Evolutionary conservation across 257 asterid species (phyloP).

Genomic region (Solanum commersonii): DNA sequence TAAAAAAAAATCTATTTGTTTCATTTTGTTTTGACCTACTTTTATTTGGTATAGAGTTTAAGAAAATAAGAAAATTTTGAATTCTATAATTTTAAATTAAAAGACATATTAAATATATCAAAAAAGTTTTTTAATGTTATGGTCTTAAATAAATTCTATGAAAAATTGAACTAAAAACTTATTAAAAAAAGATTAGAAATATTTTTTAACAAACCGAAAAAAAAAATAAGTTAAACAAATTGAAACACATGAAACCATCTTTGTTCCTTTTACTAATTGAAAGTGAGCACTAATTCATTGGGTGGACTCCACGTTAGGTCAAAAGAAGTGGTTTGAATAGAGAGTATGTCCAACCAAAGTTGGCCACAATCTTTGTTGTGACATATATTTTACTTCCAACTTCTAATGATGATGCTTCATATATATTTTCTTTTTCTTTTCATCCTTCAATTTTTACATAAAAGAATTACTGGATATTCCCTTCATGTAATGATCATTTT

Average conservation of each 20-base stretch:
- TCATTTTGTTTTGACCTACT: too few relatives aligned
- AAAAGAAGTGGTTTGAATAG: slow-evolving; percentile 7
- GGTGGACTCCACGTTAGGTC: slow-evolving; percentile 17
- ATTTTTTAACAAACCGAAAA: too few relatives aligned
- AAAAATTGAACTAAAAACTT: too few relatives aligned
- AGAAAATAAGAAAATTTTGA: too few relatives aligned
- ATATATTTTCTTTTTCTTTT: not conserved
- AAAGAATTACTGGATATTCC: not conserved
- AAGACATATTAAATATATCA: too few relatives aligned
- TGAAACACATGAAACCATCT: not conserved
- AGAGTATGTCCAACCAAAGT: slow-evolving; percentile 16
- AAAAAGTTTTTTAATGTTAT: too few relatives aligned
- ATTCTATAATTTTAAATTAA: too few relatives aligned
- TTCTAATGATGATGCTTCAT: slow-evolving; percentile 35
- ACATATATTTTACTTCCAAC: slow-evolving; percentile 23
- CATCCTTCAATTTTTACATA: slow-evolving; percentile 4
- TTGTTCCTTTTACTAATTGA: not conserved
- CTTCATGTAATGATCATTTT: slow-evolving; percentile 12
- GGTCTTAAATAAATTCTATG: not conserved
- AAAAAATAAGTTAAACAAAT: not conserved
- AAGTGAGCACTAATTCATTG: not conserved
- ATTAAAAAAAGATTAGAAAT: too few relatives aligned
- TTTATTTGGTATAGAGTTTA: too few relatives aligned
- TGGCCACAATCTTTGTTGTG: slow-evolving; percentile 11
- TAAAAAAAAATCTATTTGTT: not conserved